Conservation (phyloP, 257 asterid genomes). For the Solanum sitiens region DNA sequence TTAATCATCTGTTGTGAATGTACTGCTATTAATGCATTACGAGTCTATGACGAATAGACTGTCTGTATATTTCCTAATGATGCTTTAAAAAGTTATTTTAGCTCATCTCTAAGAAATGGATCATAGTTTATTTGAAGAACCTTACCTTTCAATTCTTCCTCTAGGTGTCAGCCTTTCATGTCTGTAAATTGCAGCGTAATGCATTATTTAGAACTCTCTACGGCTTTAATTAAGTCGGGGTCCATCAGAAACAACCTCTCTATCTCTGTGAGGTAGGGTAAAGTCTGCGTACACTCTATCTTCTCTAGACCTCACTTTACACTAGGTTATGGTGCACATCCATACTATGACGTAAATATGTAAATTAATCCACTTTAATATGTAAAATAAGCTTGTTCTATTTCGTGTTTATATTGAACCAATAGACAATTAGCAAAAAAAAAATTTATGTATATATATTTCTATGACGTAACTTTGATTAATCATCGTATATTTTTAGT, state of each 20-base stretch:
- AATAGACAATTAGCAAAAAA: no score
- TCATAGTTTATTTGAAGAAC: background rate
- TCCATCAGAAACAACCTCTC: background rate
- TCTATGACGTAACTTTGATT: no score
- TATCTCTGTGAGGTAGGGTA: background rate
- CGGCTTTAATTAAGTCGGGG: no score
- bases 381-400: no score
- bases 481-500: no score
- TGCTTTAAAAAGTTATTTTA: background rate
- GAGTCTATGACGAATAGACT: background rate
- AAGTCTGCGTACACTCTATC: background rate
- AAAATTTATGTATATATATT: no score
- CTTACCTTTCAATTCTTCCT: background rate
- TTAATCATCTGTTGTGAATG: background rate
- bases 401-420: no score
- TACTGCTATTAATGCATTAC: background rate
- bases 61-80: background rate
- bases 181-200: background rate
- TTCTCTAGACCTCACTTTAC: background rate
- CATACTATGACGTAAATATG: background rate
- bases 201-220: background rate
- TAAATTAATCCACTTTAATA: no score
- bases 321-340: background rate
- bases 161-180: background rate
- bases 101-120: background rate